These are phyloP conservation scores for Exophiala alcalophila DNA, from an alignment of 2,329 filamentous ascomycete species.

Conservation along the genomic window DNA sequence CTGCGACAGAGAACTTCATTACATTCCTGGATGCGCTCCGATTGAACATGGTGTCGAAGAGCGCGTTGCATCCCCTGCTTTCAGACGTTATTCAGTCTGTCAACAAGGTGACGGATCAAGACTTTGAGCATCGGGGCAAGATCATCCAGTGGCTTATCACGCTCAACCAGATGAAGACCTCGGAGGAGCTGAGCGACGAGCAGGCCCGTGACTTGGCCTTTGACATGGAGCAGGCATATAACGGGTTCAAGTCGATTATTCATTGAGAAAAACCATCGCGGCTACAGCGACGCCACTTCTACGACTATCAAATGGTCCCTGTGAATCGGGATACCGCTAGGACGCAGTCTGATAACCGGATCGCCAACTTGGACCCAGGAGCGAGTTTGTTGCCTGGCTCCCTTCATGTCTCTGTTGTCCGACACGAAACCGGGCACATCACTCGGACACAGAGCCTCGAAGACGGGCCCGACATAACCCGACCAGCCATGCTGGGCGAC, in stretches of 20 bases:
- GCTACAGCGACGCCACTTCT: no score
- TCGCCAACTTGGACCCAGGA: no score
- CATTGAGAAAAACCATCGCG: slow-evolving; percentile 19
- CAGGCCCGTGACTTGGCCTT: slow-evolving; percentile 86
- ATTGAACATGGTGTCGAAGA: slow-evolving; percentile 87
- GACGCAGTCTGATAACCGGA: no score
- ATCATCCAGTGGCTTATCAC: slow-evolving; percentile 98
- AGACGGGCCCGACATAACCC: no score
- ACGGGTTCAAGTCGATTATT: slow-evolving; percentile 83
- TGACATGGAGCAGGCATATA: slow-evolving; percentile 91
- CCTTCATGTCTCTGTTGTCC: no score
- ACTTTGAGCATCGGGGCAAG: slow-evolving; percentile 93
- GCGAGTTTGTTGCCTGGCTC: no score
- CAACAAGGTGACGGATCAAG: slow-evolving; percentile 91
- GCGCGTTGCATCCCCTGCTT: slow-evolving; percentile 90
- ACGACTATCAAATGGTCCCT: no score
- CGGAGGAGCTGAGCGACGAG: slow-evolving; percentile 81
- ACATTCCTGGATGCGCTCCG: slow-evolving; percentile 94
- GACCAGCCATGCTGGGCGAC: no score
- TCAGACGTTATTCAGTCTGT: slow-evolving; percentile 96
- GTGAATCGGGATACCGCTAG: no score
- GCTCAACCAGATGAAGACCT: slow-evolving; percentile 95
- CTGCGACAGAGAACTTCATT: slow-evolving; percentile 97
- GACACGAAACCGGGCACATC: no score
- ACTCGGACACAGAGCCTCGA: no score